Base-by-base conservation (phyloP, 2,329 filamentous ascomycete genomes). In the Cercospora nicotianae region DNA sequence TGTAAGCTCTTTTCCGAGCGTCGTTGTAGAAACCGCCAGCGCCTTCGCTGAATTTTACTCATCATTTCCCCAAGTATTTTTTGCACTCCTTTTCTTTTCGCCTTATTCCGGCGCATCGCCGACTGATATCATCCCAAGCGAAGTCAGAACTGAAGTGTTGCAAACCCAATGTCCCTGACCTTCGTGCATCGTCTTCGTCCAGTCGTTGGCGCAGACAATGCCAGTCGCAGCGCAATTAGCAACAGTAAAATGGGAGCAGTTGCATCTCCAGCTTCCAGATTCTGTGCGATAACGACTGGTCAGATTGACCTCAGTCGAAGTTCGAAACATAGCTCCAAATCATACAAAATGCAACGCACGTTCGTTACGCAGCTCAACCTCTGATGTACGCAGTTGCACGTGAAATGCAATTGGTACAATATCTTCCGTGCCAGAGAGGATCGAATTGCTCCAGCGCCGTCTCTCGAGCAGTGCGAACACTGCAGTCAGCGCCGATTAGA, bases 1-100 rank as follows among this genome's bases (percentile, higher is more conserved):
- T 58, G 53, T 58, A 58, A 58, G 53, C 26, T 58, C 53, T 30
- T 30, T 31, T 58, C 9, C 53, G n/a, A 58, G 53, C 30, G 30
- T 58, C 53, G 53, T 51, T 58, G 53, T 58, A 58, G 53, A 58
- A 58, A 18, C 53, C 53, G 26, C 53, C 53, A 58, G 53, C 53
- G 53, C 53, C 53, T 30, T 58, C 53, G 53, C 53, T 58, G 53
- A 58, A 58, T 58, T 33, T 30, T 30, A 31, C 13, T 31, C 26
- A 58, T 58, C 26, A 30, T 58, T 30, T 58, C 16, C n/a, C 53
- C 53, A 30, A 18, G 30, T 58, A 7, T 58, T 58, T 53, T 53
- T 31, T 30, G 26, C 53, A 7, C 8, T 31, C 53, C 53, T n/a
- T 33, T 18, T 58, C 53, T 6, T 31, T 58, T 58, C 53, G 53